Evolutionary conservation across 139 green algal species (phyloP), one percentile per base, ranked within the genome.

Genomic region (Auxenochlorella pyrenoidosa): DNA sequence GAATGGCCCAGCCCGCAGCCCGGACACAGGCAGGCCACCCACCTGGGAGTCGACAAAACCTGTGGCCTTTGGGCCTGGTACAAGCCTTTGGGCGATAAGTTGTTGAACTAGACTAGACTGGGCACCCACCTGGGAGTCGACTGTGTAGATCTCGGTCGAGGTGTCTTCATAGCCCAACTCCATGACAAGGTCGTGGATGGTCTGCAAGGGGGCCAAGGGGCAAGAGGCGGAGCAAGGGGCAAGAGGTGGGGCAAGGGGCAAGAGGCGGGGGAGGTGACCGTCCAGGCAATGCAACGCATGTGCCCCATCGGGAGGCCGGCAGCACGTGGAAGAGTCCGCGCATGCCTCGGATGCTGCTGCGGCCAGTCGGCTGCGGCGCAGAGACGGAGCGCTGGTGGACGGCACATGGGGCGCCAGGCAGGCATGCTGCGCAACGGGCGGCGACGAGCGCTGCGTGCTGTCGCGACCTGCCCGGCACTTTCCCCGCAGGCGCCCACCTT

Each of bases 161-260:
- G 89, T 91, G 30, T 95, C 94, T 12, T 92, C 85, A 51, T 92
- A 93, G 21, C 91, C 92, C 75, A 91, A 89, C 41, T 43, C 88
- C 89, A 95, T 94, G 15, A 98, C 91, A 81, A 94, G 94, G 10
- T 96, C 93, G 79, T 98, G 90, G 60, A 98, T 98, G 13, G 87
- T 90, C 93, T 97, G 93, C 79, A 22, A 5, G 54, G 15, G 59
- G 51, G 40, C 34, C 5, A 36, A 32, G 1, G 32, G 13, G 24
- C 21, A 79, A 21, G 54, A n/a, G n/a, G n/a, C n/a, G n/a, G 72
- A 34, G 30, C 41, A 21, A 34, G 70, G 21, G 28, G 28, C 38
- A 44, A 76, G 38, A 43, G 16, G n/a, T n/a, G 59, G 51, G 40
- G 63, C 5, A 36, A 32, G 1, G 32, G 13, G 24, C 21, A 79